phyloP scores from a whole-genome alignment of 2,329 filamentous ascomycete genomes.

The Aspergillus tamarii region DNA sequence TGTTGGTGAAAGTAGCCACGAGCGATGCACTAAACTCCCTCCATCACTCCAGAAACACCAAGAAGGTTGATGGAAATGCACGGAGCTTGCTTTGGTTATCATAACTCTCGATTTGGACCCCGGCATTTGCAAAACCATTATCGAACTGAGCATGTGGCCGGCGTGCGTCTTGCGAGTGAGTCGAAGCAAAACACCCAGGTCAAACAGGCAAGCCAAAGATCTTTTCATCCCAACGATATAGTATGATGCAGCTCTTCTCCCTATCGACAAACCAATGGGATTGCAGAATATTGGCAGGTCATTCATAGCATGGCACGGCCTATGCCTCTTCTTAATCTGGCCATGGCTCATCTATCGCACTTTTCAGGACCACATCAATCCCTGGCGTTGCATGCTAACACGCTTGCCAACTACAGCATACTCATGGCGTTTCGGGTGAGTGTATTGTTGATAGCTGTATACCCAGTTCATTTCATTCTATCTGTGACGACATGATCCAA shows the following conservation, averaged over 20 bases:
- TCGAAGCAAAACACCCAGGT: too few species aligned
- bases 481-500: neutral
- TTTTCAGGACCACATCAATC: neutral
- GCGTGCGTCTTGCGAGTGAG: neutral
- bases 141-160: neutral
- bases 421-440: neutral
- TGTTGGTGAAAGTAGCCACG: neutral
- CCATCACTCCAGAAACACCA: neutral
- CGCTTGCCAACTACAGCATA: neutral
- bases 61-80: neutral
- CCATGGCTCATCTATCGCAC: neutral
- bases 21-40: neutral
- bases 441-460: conserved; percentile 1
- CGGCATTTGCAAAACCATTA: neutral
- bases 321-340: neutral
- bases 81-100: neutral
- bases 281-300: neutral
- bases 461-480: neutral
- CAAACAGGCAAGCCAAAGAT: neutral
- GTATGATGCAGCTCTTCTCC: neutral
- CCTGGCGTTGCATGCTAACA: neutral
- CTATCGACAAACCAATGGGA: neutral
- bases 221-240: neutral
- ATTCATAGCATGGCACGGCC: neutral
- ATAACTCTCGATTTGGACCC: neutral